A percentile compares a stretch with the other conserved stretches of the same genome.
phyloP scores from a whole-genome alignment of 805 yeast species.

The Ogataea ganodermae region DNA sequence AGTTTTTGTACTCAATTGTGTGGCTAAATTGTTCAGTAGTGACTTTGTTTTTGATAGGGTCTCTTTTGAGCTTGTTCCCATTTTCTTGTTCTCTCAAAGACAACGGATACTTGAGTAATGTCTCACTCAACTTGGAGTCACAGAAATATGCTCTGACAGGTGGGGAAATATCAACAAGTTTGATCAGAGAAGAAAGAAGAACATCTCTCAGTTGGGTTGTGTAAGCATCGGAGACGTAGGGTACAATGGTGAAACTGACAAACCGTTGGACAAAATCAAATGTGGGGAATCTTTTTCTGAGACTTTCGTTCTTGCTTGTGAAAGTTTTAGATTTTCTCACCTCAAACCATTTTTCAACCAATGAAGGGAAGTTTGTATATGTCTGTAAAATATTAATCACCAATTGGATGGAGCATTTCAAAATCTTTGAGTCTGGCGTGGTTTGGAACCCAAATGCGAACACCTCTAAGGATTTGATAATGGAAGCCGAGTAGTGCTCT shows the following conservation, averaged over 20 bases:
- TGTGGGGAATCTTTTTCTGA: conserved; percentile 17
- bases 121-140: conserved; percentile 17
- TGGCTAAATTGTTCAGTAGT: conserved; percentile 17
- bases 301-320: conserved; percentile 5
- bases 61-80: conserved; percentile 16
- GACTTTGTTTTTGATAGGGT: conserved; percentile 16
- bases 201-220: conserved; percentile 13
- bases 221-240: conserved; percentile 8
- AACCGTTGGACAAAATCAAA: conserved; percentile 21
- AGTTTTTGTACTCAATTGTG: conserved; percentile 16
- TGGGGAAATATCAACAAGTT: conserved; percentile 12
- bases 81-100: conserved; percentile 12
- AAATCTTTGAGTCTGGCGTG: conserved; percentile 15
- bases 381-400: conserved; percentile 15
- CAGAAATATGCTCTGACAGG: conserved; percentile 12
- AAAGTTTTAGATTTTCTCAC: conserved; percentile 10
- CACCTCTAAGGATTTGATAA: conserved; percentile 13
- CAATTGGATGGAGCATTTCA: conserved; percentile 16
- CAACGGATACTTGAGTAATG: conserved; percentile 19
- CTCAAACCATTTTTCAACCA: conserved; percentile 24
- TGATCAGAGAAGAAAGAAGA: conserved; percentile 12
- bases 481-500: conserved; percentile 5
- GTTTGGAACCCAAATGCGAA: conserved; percentile 16
- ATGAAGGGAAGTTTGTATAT: conserved; percentile 15
- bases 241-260: conserved; percentile 8